These are phyloP conservation scores for Ajuga chamaepitys DNA, from an alignment of 257 asterid genomes.

Conservation along the genomic window DNA sequence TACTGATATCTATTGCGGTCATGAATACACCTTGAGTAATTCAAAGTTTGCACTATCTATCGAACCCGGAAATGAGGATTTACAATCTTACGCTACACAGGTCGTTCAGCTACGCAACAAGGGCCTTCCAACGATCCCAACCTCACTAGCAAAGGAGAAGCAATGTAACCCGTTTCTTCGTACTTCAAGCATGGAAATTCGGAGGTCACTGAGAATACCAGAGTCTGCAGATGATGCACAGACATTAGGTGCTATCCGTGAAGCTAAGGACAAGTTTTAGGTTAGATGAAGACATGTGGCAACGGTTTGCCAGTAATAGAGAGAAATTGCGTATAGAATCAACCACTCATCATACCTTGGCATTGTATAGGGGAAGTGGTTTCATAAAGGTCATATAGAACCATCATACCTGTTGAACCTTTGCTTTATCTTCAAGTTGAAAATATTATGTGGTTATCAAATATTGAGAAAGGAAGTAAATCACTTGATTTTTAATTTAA, in stretches of 20 bases:
- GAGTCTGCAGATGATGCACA: constrained; percentile 66
- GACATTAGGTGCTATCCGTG: constrained; percentile 68
- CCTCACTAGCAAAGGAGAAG: constrained; percentile 66
- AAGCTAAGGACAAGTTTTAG: constrained; percentile 80
- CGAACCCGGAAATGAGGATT: constrained; percentile 70
- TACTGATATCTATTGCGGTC: constrained; percentile 82
- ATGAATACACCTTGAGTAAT: constrained; percentile 87
- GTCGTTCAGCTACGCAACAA: constrained; percentile 52
- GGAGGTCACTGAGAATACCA: constrained; percentile 55
- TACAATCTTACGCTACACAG: constrained; percentile 70
- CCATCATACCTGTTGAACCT: background rate
- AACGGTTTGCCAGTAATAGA: background rate
- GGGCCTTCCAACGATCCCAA: constrained; percentile 91
- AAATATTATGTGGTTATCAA: background rate
- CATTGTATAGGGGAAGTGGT: constrained; percentile 14
- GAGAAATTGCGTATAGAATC: background rate
- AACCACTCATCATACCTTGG: background rate
- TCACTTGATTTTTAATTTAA: background rate
- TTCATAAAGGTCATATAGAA: background rate
- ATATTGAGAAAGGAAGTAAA: background rate
- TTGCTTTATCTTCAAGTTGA: constrained; percentile 9
- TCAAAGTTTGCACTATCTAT: constrained; percentile 87
- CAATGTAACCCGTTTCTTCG: constrained; percentile 91
- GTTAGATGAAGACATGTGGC: background rate
- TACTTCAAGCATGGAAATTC: constrained; percentile 72